Percentiles rank a stretch among this genome's conserved stretches.
Conservation (phyloP, 768 basidiomycete species). For the Panellus pusillus region DNA sequence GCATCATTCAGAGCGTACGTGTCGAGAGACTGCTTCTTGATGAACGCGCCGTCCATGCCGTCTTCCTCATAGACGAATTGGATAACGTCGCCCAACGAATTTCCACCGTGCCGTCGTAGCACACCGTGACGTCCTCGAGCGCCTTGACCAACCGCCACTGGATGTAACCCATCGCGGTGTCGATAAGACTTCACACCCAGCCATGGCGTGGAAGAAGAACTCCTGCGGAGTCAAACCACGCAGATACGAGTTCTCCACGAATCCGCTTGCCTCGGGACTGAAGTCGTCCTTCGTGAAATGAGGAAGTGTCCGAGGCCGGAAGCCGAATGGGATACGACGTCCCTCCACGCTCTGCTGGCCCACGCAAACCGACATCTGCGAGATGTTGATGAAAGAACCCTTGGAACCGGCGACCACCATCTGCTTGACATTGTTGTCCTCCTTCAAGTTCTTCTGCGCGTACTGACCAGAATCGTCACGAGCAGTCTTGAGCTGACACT, state of each 20-base stretch:
- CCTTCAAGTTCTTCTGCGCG: slow-evolving; percentile 96
- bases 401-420: slow-evolving; percentile 99
- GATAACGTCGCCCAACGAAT: slow-evolving; percentile 93
- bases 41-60: slow-evolving; percentile 97
- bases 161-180: slow-evolving; percentile 99
- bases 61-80: slow-evolving; percentile 99
- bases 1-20: slow-evolving; percentile 79
- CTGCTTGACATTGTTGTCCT: slow-evolving; percentile 99
- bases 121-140: slow-evolving; percentile 94
- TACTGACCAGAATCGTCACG: slow-evolving; percentile 95
- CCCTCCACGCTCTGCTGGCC: slow-evolving; percentile 99
- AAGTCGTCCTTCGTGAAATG: slow-evolving; percentile 99
- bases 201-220: slow-evolving; percentile 99
- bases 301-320: slow-evolving; percentile 92
- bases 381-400: slow-evolving; percentile 99
- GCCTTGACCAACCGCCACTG: slow-evolving; percentile 98
- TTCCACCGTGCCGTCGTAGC: slow-evolving; percentile 97
- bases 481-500: slow-evolving; percentile 88
- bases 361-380: slow-evolving; percentile 99
- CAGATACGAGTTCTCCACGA: slow-evolving; percentile 98
- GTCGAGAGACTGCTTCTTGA: slow-evolving; percentile 93
- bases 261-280: slow-evolving; percentile 95
- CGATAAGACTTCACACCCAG: slow-evolving; percentile 97
- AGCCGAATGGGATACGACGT: slow-evolving; percentile 97
- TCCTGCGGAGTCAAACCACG: slow-evolving; percentile 96